Percentiles rank a stretch among this genome's conserved stretches.
These are phyloP conservation scores for Floccularia luteovirens DNA, from an alignment of 768 basidiomycete species.

Conservation along the genomic window DNA sequence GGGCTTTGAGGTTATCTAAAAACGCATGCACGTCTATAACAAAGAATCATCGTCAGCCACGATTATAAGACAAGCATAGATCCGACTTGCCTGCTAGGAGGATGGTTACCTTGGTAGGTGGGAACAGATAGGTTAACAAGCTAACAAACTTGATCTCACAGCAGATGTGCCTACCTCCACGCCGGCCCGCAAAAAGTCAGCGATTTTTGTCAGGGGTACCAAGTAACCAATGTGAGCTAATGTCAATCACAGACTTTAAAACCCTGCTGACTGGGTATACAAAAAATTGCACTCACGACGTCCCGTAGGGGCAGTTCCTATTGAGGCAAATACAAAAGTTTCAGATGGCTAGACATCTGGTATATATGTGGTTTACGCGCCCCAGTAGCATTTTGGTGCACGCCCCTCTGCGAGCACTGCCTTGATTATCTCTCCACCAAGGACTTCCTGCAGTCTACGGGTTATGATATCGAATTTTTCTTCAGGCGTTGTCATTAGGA, in stretches of 20 bases:
- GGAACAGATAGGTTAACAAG: conserved; percentile 10
- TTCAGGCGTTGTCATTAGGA: conserved; percentile 27
- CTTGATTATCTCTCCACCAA: conserved; percentile 81
- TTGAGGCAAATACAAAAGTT: conserved; percentile 6
- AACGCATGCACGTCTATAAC: conserved; percentile 86
- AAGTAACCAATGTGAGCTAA: conserved; percentile 98
- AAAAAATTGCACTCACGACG: conserved; percentile 56
- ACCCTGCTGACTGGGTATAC: no score
- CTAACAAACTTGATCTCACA: neutral
- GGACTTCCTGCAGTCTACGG: conserved; percentile 76
- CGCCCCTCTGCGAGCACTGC: conserved; percentile 70
- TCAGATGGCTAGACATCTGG: conserved; percentile 4
- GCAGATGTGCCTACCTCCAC: conserved; percentile 52
- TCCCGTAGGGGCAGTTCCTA: conserved; percentile 91
- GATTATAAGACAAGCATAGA: neutral
- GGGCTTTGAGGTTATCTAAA: conserved; percentile 95
- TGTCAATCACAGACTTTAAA: no score
- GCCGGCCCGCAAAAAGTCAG: conserved; percentile 91
- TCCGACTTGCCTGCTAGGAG: conserved; percentile 71
- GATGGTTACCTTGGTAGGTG: conserved; percentile 51
- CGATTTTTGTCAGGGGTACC: conserved; percentile 90
- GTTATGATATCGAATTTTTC: conserved; percentile 79
- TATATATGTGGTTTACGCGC: conserved; percentile 32
- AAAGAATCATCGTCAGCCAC: neutral
- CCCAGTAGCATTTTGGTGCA: conserved; percentile 87